A percentile compares a stretch with the other conserved stretches of the same genome.
Evolutionary conservation across 164 flowering plant genomes (phyloP).

Genomic region (Umbilicus rupestris): DNA sequence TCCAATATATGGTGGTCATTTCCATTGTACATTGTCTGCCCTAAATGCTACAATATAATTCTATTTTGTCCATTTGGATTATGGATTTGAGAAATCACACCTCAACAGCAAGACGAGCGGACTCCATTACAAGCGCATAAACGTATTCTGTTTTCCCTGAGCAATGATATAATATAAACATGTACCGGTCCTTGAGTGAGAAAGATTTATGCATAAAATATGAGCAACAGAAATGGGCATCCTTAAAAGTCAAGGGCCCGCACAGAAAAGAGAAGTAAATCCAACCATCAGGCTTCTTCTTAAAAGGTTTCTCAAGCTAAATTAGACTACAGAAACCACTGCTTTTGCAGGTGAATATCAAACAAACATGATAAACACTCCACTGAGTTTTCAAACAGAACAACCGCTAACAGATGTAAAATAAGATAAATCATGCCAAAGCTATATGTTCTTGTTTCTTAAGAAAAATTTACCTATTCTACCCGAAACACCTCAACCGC

Average conservation of each 20-base stretch:
- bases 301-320: not conserved
- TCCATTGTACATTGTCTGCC: not conserved
- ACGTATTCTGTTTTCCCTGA: conserved; percentile 77
- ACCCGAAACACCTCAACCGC: too few species aligned
- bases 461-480: too few species aligned
- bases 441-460: not conserved
- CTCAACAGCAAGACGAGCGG: conserved; percentile 64
- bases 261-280: not conserved
- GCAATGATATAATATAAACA: conserved; percentile 6
- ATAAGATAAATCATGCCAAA: not conserved
- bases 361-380: not conserved
- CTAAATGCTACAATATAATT: not conserved
- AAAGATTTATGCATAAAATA: not conserved
- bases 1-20: conserved; percentile 4
- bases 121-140: conserved; percentile 53
- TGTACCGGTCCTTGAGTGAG: not conserved
- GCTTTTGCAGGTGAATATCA: not conserved
- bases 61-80: not conserved
- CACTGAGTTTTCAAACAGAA: not conserved
- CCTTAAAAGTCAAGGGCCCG: not conserved
- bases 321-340: not conserved
- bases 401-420: not conserved
- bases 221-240: not conserved
- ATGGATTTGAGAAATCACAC: conserved; percentile 23
- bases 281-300: not conserved